These are phyloP conservation scores for Paramecium tetraurelia DNA, from an alignment of 73 alveolate genomes.

Conservation along the genomic window DNA sequence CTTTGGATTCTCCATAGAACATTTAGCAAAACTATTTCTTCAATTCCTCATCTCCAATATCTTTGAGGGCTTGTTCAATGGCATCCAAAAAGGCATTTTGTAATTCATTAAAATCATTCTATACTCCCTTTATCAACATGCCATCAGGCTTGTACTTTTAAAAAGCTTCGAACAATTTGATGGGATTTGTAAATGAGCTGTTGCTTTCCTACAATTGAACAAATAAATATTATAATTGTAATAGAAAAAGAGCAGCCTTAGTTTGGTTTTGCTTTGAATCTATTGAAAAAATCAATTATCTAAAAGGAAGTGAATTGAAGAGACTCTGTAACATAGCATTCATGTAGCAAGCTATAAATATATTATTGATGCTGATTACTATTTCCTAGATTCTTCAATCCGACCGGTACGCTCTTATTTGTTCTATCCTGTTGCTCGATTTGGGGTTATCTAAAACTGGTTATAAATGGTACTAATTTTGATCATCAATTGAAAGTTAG, in stretches of 20 bases:
- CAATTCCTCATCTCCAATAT: background rate
- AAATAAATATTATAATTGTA: background rate
- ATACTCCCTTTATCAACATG: background rate
- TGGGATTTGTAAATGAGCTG: background rate
- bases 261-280: background rate
- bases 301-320: background rate
- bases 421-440: background rate
- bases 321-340: background rate
- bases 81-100: constrained; percentile 17
- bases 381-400: constrained; percentile 26
- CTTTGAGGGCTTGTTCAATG: background rate
- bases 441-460: background rate
- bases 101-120: constrained; percentile 44
- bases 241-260: background rate
- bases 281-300: background rate
- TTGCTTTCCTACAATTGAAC: background rate
- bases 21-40: background rate
- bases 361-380: background rate
- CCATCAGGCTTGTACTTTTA: background rate
- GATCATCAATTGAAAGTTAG: background rate
- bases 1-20: constrained; percentile 25
- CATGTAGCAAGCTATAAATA: constrained; percentile 19
- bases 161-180: background rate
- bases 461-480: background rate
- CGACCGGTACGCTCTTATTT: background rate